A percentile compares a stretch with the other conserved stretches of the same genome.
Evolutionary conservation across 805 yeast species (phyloP).

Genomic region (Danielia reshetovae): DNA sequence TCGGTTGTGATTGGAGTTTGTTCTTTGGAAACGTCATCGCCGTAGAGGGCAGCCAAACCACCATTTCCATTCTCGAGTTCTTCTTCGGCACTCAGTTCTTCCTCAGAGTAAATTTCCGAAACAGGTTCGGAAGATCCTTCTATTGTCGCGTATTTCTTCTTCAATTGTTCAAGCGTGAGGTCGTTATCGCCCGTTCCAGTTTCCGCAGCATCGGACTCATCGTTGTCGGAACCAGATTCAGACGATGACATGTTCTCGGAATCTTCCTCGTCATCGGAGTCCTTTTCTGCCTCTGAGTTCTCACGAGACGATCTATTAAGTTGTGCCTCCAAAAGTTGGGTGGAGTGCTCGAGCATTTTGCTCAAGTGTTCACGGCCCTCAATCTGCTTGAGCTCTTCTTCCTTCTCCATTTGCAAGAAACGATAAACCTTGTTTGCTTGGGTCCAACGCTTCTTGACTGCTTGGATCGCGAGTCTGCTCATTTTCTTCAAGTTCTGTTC

Average conservation of each 20-base stretch:
- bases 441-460: slow-evolving; percentile 87
- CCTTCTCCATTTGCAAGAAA: slow-evolving; percentile 70
- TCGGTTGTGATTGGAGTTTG: slow-evolving; percentile 11
- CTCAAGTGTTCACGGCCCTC: slow-evolving; percentile 85
- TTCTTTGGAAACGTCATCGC: slow-evolving; percentile 9
- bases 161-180: slow-evolving; percentile 53
- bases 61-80: slow-evolving; percentile 7
- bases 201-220: slow-evolving; percentile 12
- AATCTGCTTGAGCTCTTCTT: slow-evolving; percentile 71
- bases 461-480: slow-evolving; percentile 78
- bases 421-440: slow-evolving; percentile 80
- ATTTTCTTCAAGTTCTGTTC: slow-evolving; percentile 65
- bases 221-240: slow-evolving; percentile 21
- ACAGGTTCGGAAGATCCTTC: slow-evolving; percentile 19
- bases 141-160: slow-evolving; percentile 50
- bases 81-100: slow-evolving; percentile 14
- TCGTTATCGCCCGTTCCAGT: slow-evolving; percentile 47
- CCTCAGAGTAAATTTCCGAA: slow-evolving; percentile 1
- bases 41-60: slow-evolving; percentile 33
- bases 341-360: slow-evolving; percentile 86
- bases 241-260: slow-evolving; percentile 18
- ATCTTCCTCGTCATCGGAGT: slow-evolving; percentile 14
- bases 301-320: slow-evolving; percentile 38
- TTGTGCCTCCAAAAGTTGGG: slow-evolving; percentile 85
- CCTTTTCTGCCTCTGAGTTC: slow-evolving; percentile 23